Evolutionary conservation across 768 basidiomycete species (phyloP).

Genomic region (Boletus subcaerulescens): DNA sequence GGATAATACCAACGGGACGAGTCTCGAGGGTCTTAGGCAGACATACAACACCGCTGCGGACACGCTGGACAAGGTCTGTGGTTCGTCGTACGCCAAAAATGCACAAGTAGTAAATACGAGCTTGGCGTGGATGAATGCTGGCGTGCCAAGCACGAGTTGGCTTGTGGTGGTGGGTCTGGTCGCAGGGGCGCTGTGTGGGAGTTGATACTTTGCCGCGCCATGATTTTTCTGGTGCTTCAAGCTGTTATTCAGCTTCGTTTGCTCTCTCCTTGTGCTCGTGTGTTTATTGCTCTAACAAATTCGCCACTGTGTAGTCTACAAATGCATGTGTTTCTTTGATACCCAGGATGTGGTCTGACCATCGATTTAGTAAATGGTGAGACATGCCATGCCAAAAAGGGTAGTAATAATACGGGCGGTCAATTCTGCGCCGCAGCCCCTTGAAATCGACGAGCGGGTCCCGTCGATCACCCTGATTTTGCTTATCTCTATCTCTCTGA

Average conservation of each 20-base stretch:
- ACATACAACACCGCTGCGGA: conserved; percentile 51
- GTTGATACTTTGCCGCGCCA: conserved; percentile 1
- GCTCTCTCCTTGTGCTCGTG: not conserved
- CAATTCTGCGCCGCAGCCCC: not conserved
- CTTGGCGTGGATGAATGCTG: conserved; percentile 8
- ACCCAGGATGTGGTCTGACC: not conserved
- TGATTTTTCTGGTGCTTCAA: no score
- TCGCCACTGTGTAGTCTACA: not conserved
- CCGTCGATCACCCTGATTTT: conserved; percentile 13
- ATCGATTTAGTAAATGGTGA: no score
- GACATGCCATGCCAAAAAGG: conserved; percentile 13
- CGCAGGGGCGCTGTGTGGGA: conserved; percentile 4
- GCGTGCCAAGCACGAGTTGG: conserved; percentile 2
- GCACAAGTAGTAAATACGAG: conserved; percentile 10
- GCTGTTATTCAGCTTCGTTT: not conserved
- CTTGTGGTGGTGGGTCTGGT: conserved; percentile 10
- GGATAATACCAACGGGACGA: conserved; percentile 30
- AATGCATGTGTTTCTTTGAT: not conserved
- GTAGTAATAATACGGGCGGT: not conserved
- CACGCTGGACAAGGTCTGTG: conserved; percentile 48
- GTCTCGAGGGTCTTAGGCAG: conserved; percentile 37
- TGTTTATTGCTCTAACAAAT: not conserved
- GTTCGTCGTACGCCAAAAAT: conserved; percentile 41
- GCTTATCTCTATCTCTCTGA: not conserved
- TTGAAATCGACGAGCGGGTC: conserved; percentile 25